Percentiles rank a stretch among this genome's conserved stretches.
Evolutionary conservation across 2,329 filamentous ascomycete genomes (phyloP).

Genomic region (Trichoderma koningii): DNA sequence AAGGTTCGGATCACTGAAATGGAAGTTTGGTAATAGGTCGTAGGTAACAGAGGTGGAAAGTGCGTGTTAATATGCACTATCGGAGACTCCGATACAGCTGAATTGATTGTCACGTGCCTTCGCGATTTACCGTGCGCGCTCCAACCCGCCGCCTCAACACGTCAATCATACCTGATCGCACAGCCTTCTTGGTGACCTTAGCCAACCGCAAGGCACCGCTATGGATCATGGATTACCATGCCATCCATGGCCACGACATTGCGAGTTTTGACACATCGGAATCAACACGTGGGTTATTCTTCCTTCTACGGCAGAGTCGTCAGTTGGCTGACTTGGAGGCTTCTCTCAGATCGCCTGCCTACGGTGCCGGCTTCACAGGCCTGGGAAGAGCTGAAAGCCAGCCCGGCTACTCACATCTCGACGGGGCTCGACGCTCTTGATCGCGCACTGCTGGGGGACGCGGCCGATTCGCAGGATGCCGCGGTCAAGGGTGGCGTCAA

Average conservation of each 20-base stretch:
- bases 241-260: conserved; percentile 61
- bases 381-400: conserved; percentile 59
- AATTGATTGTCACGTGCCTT: conserved; percentile 26
- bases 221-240: conserved; percentile 58
- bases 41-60: background rate
- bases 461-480: conserved; percentile 28
- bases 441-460: conserved; percentile 41
- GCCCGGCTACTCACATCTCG: conserved; percentile 53
- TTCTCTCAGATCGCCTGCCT: conserved; percentile 66
- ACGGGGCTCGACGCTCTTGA: conserved; percentile 61
- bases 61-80: background rate
- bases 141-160: background rate
- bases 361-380: conserved; percentile 76
- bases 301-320: background rate
- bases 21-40: background rate
- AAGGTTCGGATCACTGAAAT: too few species aligned
- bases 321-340: conserved; percentile 5
- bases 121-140: conserved; percentile 22
- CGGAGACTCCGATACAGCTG: background rate
- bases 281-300: conserved; percentile 50
- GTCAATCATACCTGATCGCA: conserved; percentile 32
- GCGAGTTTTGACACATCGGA: conserved; percentile 60
- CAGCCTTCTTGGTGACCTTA: background rate
- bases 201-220: conserved; percentile 10
- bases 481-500: conserved; percentile 59